A percentile compares a stretch with the other conserved stretches of the same genome.
Conservation (phyloP, 2,329 filamentous ascomycete genomes). For the Botrytis deweyae region DNA sequence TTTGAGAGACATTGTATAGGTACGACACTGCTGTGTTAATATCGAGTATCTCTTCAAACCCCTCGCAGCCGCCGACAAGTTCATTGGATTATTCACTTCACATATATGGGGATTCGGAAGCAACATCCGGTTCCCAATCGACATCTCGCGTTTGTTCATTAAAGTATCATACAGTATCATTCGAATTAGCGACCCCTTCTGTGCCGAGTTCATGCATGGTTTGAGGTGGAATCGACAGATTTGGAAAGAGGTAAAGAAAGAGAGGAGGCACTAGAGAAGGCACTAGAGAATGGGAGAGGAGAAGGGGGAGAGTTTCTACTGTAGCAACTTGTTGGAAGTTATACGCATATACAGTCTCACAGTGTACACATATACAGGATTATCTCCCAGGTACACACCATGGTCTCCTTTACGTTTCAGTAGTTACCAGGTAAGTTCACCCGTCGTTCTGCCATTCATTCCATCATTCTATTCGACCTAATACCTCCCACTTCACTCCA, state of each 20-base stretch:
- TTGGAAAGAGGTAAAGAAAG: neutral
- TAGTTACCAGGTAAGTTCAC: neutral
- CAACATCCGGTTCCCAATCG: neutral
- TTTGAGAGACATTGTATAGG: neutral
- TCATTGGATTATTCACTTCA: slow-evolving; percentile 2
- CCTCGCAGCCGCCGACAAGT: neutral
- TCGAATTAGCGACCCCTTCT: neutral
- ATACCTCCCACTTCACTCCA: neutral
- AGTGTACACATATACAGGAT: neutral
- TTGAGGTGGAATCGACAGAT: neutral
- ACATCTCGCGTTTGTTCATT: neutral
- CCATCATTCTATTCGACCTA: neutral
- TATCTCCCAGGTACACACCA: neutral
- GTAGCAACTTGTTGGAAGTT: neutral
- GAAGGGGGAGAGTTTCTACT: too few relatives aligned
- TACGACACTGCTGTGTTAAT: neutral
- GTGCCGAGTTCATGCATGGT: neutral
- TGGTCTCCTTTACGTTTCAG: neutral
- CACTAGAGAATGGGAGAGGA: neutral
- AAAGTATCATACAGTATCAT: neutral
- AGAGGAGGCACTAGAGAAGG: neutral
- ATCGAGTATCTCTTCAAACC: neutral
- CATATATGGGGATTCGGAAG: neutral
- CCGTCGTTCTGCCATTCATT: neutral
- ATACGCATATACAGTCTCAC: neutral